Evolutionary conservation across 2,329 filamentous ascomycete species (phyloP), one percentile per base, ranked within the genome.

Genomic region (Akanthomyces lecanii): DNA sequence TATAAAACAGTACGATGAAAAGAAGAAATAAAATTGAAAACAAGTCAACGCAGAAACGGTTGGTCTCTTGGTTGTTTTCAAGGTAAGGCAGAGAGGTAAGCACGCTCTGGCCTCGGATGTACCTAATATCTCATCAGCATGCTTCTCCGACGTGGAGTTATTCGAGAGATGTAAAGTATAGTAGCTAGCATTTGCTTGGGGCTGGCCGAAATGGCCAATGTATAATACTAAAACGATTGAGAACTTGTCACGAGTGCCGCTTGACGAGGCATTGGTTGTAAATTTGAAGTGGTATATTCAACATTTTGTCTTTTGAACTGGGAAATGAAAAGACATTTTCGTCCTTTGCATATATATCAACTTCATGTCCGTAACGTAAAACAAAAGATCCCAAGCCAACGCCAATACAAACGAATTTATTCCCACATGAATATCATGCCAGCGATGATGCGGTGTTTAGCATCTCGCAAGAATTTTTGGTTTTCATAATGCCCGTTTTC

Each of bases 1-100:
- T 51, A 51, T 51, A 21, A 60, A 44, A 42, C 48, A 40, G 30
- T 14, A 47, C 25, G 28, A 25, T 25, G 30, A 18, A 50, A 16
- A 51, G 30, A 23, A 38, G 47, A 42, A 25, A 21, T 33, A 33
- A 54, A 53, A 53, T 54, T 36, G 38, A 62, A 48, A 28, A 40
- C 16, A 14, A 40, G 30, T 50, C 42, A 28, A 47, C 25, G n/a
- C 42, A 47, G 57, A 52, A 25, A 38, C 58, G n/a, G 7, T 8
- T 55, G 14, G 16, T 23, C 18, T 30, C n/a, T 60, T 36, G 7
- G 47, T 30, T 8, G 40, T 38, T 48, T 50, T 33, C 57, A 61
- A 60, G 61, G 61, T 63, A 63, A 63, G 61, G 61, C 61, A 52
- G 47, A 58, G 54, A 63, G 61, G 61, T 63, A 63, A 63, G 48